Evolutionary conservation across 192 early-diverging fungal genomes (phyloP).

Genomic region (Mortierella antarctica): DNA sequence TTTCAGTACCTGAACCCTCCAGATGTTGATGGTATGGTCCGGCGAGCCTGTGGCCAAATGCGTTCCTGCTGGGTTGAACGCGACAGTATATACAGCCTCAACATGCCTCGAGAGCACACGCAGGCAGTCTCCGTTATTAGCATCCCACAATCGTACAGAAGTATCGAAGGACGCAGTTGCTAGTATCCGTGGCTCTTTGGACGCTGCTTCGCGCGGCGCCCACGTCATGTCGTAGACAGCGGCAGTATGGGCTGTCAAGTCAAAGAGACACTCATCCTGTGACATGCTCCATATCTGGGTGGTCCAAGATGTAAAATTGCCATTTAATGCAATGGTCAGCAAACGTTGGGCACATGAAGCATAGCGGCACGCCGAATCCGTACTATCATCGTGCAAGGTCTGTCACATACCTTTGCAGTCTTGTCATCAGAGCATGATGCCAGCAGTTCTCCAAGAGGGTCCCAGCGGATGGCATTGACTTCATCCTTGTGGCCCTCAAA

Average conservation of each 20-base stretch:
- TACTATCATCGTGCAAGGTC: not conserved
- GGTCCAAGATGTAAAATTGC: not conserved
- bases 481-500: slow-evolving; percentile 85
- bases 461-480: slow-evolving; percentile 84
- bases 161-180: slow-evolving; percentile 87
- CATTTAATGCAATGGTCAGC: not conserved
- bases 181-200: slow-evolving; percentile 62
- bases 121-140: slow-evolving; percentile 69
- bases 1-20: slow-evolving; percentile 66
- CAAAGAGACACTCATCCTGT: slow-evolving; percentile 65
- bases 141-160: slow-evolving; percentile 90
- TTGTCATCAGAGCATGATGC: slow-evolving; percentile 85
- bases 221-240: slow-evolving; percentile 87
- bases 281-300: slow-evolving; percentile 72
- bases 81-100: slow-evolving; percentile 75
- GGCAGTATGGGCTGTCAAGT: slow-evolving; percentile 74
- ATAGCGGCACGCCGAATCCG: not conserved
- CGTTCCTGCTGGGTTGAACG: slow-evolving; percentile 81
- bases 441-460: slow-evolving; percentile 69
- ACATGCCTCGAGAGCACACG: slow-evolving; percentile 77
- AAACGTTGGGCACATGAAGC: too few species aligned
- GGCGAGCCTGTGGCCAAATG: slow-evolving; percentile 81
- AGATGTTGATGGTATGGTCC: slow-evolving; percentile 83
- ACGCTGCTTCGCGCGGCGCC: slow-evolving; percentile 69
- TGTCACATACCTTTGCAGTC: slow-evolving; percentile 67